Base-by-base conservation (phyloP, 768 basidiomycete genomes). In the Collybia mongolica region DNA sequence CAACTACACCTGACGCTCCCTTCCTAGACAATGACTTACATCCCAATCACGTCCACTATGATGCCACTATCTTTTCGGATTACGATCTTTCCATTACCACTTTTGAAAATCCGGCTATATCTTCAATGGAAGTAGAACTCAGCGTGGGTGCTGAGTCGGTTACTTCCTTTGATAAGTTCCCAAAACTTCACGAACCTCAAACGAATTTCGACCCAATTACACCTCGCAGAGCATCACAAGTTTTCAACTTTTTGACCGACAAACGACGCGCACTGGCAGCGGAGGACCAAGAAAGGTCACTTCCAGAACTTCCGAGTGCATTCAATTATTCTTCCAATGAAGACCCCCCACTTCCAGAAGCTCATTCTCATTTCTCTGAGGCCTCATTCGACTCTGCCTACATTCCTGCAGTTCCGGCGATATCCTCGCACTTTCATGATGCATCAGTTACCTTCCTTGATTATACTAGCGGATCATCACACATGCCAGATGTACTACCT, bases 61-160 rank as follows among this genome's bases (percentile, higher is more conserved):
- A 78, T 48, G 54, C 66, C 49, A 72, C 79, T 14, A 64, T 79
- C 55, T 59, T 72, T 57, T 69, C 76, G 6, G 76, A 80, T 53
- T 67, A 73, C 59, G 77, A 81, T 60, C 63, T 71, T 50, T 72
- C 75, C n/a, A 70, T 72, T 32, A 59, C 57, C 49, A 65, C 64
- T 46, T 59, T 67, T 42, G 70, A 75, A 48, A 70, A 76, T 58
- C 77, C 77, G 3, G 74, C 74, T 18, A 83, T 89, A 39, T 86
- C 86, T 5, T 92, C 89, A 0, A 76, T 90, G 70, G 83, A 86
- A 51, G 90, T 90, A 3, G 88, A 90, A 60, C 71, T 82, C 44
- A 88, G 87, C 62, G 68, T 72, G 17, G 37, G 37, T 11, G 66
- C 72, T 19, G 79, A 83, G 46, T 65, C 62, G n/a, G 63, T 65